Evolutionary conservation across 352 stramenopile species (phyloP), one percentile per base, ranked within the genome.

Genomic region (Peronospora destructor): DNA sequence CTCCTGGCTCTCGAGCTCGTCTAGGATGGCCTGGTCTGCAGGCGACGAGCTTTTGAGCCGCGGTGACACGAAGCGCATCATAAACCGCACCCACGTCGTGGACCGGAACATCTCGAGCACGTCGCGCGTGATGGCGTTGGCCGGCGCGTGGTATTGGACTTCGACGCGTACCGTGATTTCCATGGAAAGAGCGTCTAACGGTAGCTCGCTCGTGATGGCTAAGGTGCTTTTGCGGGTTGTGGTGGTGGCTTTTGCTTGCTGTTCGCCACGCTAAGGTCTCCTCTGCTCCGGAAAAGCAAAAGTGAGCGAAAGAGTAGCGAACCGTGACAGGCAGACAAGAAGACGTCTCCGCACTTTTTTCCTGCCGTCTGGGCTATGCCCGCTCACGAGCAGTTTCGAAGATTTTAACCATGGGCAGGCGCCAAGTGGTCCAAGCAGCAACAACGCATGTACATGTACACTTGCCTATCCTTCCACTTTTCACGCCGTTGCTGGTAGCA

Each of bases 41-140:
- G 77, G 77, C 36, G 73, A 85, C 23, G 71, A 68, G 43, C 47
- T 77, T 57, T 86, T 87, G 58, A 91, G 68, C 5, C 73, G 69
- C 30, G 80, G 75, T 14, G 71, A 83, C 30, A 87, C 67, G 60
- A 84, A 84, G 38, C 76, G 73, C 68, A 85, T 85, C 65, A 88
- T 85, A 49, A 88, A 87, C 36, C 70, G 59, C 30, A 86, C 77
- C 77, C 80, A 91, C 35, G 69, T 73, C n/a, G 76, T 77, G 14
- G 71, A 72, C 6, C 72, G 76, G 41, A 88, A 76, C 66, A 85
- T 83, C 43, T 74, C 67, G 34, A 91, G 72, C 34, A 91, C 59
- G 48, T 87, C 71, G 44, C 65, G 56, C 47, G 77, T 67, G 19
- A 70, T 44, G 38, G 66, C 68, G 25, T 64, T 48, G 19, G 73